Evolutionary conservation across 805 yeast genomes (phyloP).

Genomic region (Monosporozyma solicola): DNA sequence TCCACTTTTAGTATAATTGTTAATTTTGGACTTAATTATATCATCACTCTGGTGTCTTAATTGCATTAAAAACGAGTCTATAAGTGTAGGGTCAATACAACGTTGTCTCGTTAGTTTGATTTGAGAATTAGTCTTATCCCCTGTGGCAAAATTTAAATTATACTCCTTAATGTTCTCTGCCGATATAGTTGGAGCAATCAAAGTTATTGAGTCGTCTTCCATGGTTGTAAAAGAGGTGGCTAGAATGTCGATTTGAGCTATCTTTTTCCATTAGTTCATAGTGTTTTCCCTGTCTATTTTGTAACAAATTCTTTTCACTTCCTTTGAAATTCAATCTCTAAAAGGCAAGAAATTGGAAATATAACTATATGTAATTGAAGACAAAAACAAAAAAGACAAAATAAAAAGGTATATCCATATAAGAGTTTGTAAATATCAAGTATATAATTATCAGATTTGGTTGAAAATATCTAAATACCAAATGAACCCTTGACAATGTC

Average conservation of each 20-base stretch:
- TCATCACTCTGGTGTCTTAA: constrained; percentile 37
- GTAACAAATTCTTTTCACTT: not conserved
- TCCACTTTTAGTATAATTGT: constrained; percentile 27
- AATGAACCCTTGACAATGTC: constrained; percentile 44
- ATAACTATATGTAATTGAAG: no score
- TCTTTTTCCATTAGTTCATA: not conserved
- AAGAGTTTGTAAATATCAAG: not conserved
- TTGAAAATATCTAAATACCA: constrained; percentile 33
- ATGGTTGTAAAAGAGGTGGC: not conserved
- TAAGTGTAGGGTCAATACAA: constrained; percentile 24
- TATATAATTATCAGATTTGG: not conserved
- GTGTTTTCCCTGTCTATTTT: not conserved
- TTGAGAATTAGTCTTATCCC: constrained; percentile 8
- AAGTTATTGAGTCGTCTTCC: constrained; percentile 5
- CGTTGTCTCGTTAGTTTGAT: constrained; percentile 21
- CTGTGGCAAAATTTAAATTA: constrained; percentile 11
- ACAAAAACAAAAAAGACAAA: not conserved
- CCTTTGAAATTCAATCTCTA: not conserved
- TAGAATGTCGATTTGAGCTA: no score
- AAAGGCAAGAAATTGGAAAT: no score
- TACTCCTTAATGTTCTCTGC: constrained; percentile 8
- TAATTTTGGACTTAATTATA: constrained; percentile 35
- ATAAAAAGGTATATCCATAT: not conserved
- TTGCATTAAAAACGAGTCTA: constrained; percentile 24
- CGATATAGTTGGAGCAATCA: constrained; percentile 5